Evolutionary conservation across 2,329 filamentous ascomycete genomes (phyloP).

Genomic region (Neodidymelliopsis sp.): DNA sequence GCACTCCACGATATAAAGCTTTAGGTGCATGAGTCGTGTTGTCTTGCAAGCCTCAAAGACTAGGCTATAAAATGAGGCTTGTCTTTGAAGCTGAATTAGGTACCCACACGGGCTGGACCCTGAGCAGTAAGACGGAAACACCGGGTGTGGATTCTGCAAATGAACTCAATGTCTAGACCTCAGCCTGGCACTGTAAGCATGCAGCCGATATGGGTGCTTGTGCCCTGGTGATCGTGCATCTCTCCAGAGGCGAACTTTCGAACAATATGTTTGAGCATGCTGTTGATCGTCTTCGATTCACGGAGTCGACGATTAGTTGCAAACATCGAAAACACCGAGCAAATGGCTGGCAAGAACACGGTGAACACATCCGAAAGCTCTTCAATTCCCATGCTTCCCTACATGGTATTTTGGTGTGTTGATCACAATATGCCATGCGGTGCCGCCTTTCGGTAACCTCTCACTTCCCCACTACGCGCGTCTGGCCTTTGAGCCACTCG

Average conservation of each 20-base stretch:
- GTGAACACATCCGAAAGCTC: constrained; percentile 4
- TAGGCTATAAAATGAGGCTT: neutral
- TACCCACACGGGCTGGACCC: neutral
- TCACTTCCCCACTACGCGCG: neutral
- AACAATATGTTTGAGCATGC: neutral
- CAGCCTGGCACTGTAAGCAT: neutral
- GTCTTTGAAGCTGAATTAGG: neutral
- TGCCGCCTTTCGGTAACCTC: neutral
- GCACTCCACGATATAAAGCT: no score
- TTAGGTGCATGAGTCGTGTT: neutral
- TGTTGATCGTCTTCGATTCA: constrained; percentile 3
- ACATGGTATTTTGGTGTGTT: neutral
- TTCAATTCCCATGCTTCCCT: constrained; percentile 7
- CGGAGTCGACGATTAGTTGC: neutral
- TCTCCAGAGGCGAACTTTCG: neutral
- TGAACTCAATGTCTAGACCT: neutral
- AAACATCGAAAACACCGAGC: neutral
- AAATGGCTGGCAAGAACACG: neutral
- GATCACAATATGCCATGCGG: constrained; percentile 2
- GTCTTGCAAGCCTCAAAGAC: neutral
- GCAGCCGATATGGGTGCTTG: neutral
- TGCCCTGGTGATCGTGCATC: neutral
- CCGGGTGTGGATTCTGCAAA: neutral
- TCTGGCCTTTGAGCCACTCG: neutral
- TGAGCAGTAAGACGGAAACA: neutral